Conservation (phyloP, 1,139 yeast genomes). For the Saccharomycopsis hybrid region DNA sequence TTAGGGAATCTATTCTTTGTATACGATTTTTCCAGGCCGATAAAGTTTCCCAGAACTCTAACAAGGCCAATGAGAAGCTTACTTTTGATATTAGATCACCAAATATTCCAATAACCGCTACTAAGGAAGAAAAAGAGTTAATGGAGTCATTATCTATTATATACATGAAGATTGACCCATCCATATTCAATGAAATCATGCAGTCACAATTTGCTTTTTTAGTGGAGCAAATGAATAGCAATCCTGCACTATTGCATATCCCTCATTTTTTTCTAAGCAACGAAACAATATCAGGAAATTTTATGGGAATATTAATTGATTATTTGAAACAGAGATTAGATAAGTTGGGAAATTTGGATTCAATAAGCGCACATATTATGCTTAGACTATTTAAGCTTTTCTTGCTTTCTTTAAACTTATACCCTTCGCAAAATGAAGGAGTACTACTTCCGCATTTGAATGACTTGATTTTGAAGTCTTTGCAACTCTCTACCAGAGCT, state of each 20-base stretch:
- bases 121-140: constrained; percentile 89
- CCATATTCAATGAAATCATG: constrained; percentile 90
- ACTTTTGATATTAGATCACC: constrained; percentile 72
- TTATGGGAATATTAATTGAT: constrained; percentile 74
- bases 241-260: constrained; percentile 82
- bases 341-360: constrained; percentile 76
- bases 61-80: constrained; percentile 30
- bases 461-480: constrained; percentile 71
- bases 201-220: constrained; percentile 58
- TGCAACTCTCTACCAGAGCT: constrained; percentile 78
- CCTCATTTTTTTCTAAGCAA: constrained; percentile 94
- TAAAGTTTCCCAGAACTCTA: constrained; percentile 24
- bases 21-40: constrained; percentile 65
- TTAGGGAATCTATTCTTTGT: constrained; percentile 81
- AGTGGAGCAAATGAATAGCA: constrained; percentile 28
- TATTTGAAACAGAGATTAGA: constrained; percentile 69
- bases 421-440: constrained; percentile 84
- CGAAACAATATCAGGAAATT: constrained; percentile 91
- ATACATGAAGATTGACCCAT: constrained; percentile 90
- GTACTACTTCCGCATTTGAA: constrained; percentile 80
- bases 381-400: constrained; percentile 84
- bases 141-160: constrained; percentile 95
- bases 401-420: constrained; percentile 75
- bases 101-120: constrained; percentile 74
- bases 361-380: constrained; percentile 71